These are phyloP conservation scores for Myriosclerotinia scirpicola DNA, from an alignment of 2,329 filamentous ascomycete species.

Conservation along the genomic window DNA sequence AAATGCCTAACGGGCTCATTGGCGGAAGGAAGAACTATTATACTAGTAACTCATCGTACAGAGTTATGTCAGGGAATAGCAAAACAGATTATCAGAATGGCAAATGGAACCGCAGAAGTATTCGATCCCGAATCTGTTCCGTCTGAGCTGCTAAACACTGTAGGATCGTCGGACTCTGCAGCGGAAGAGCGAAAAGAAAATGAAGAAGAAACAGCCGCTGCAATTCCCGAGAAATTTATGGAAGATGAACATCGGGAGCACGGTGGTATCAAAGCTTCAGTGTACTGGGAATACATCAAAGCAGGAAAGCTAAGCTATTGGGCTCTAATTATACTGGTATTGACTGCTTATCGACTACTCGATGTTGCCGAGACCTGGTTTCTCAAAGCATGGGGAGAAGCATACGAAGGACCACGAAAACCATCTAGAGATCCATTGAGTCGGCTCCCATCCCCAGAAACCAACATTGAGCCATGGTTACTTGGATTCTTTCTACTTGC, in stretches of 20 bases:
- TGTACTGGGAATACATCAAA: slow-evolving; percentile 85
- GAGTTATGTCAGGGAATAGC: slow-evolving; percentile 74
- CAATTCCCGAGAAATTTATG: slow-evolving; percentile 71
- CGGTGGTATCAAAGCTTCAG: slow-evolving; percentile 70
- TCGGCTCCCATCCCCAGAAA: slow-evolving; percentile 63
- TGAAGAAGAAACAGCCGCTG: slow-evolving; percentile 42
- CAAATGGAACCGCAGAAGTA: slow-evolving; percentile 52
- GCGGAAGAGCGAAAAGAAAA: slow-evolving; percentile 34
- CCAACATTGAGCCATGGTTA: slow-evolving; percentile 73
- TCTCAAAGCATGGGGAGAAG: slow-evolving; percentile 83
- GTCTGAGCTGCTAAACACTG: slow-evolving; percentile 34
- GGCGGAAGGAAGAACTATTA: slow-evolving; percentile 52
- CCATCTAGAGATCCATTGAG: slow-evolving; percentile 43
- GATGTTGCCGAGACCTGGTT: slow-evolving; percentile 74
- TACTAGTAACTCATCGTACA: slow-evolving; percentile 64
- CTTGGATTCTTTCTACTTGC: slow-evolving; percentile 68
- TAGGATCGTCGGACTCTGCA: slow-evolving; percentile 30
- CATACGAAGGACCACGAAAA: slow-evolving; percentile 52
- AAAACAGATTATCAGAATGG: slow-evolving; percentile 70
- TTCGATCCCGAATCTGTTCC: slow-evolving; percentile 33
- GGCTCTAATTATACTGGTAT: slow-evolving; percentile 61
- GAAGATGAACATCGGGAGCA: slow-evolving; percentile 74
- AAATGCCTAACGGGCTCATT: slow-evolving; percentile 57
- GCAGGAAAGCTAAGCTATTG: slow-evolving; percentile 77
- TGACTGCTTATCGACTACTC: slow-evolving; percentile 62